Conservation (phyloP, 2,329 filamentous ascomycete species). For the Sphaerulina musiva region DNA sequence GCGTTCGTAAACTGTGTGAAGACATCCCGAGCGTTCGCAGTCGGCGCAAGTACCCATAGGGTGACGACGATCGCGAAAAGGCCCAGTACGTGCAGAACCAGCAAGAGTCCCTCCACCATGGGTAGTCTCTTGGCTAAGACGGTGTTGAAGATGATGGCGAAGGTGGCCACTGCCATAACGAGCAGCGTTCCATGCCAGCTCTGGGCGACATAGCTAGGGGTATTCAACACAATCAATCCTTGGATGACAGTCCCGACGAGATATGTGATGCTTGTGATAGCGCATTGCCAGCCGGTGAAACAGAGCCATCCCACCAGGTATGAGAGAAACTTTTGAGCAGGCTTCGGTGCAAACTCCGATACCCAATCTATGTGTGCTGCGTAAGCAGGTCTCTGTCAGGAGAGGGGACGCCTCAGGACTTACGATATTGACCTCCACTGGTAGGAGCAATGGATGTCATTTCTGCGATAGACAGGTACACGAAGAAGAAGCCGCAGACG, state of each 20-base stretch:
- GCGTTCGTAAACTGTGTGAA: conserved; percentile 36
- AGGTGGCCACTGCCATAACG: conserved; percentile 39
- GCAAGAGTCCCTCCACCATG: conserved; percentile 44
- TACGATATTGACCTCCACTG: conserved; percentile 20
- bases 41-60: conserved; percentile 28
- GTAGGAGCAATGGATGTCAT: conserved; percentile 34
- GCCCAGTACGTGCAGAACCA: conserved; percentile 36
- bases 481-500: conserved; percentile 22
- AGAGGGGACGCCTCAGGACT: too few relatives aligned
- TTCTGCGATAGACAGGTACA: conserved; percentile 28
- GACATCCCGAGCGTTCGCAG: conserved; percentile 27
- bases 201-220: conserved; percentile 8
- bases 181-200: conserved; percentile 46
- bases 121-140: conserved; percentile 41
- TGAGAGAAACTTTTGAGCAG: conserved; percentile 5
- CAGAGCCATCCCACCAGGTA: conserved; percentile 17
- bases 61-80: conserved; percentile 32
- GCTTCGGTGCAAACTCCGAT: conserved; percentile 23
- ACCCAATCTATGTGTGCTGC: conserved; percentile 15
- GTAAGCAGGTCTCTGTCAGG: too few relatives aligned
- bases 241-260: conserved; percentile 10
- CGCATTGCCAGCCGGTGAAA: conserved; percentile 12
- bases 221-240: conserved; percentile 15
- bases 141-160: conserved; percentile 41
- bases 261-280: conserved; percentile 9